Evolutionary conservation across 768 basidiomycete genomes (phyloP), one percentile per base, ranked within the genome.

Genomic region (Lactarius tabidus): DNA sequence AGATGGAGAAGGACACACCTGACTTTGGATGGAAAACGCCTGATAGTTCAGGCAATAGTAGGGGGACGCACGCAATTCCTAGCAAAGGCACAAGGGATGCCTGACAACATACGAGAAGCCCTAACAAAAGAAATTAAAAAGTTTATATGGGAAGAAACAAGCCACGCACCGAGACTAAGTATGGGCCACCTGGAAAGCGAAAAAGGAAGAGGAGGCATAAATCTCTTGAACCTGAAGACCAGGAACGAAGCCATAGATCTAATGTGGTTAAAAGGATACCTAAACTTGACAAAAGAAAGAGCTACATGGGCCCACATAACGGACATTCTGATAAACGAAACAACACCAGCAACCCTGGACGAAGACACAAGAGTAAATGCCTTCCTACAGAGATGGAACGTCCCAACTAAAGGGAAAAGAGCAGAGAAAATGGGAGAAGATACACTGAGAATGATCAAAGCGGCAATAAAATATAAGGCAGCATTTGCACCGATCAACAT

Each of bases 221-320:
- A 45, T 7, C 58, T 71, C 0, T 55, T 72, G 2, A 53, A 70
- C 56, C 38, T 71, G 0, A 33, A 14, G 4, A 23, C 62, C 0
- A 0, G 67, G 2, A 64, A 68, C n/a, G 60, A 66, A 18, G 70
- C 71, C 0, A 68, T 72, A 0, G 52, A 70, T 1, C 15, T 72
- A 0, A 60, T 36, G 1, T 71, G 71, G 70, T 17, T 69, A 0
- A 64, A 60, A 35, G 18, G 14, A 0, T 69, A 69, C 66, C 70
- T 72, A 0, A 33, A 69, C 53, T 23, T 65, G 0, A 28, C 45
- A 1, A n/a, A 3, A 0, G 3, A 6, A 1, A 10, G 66, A 2
- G 68, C 64, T 0, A 15, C 20, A 0, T 72, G 72, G 72, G 72
- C 71, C 0, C 7, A 15, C 5, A 15, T 15, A 15, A 38, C 38